Evolutionary conservation across 441 rosid genomes (phyloP).

Genomic region (Euphorbia schlechtendalii): DNA sequence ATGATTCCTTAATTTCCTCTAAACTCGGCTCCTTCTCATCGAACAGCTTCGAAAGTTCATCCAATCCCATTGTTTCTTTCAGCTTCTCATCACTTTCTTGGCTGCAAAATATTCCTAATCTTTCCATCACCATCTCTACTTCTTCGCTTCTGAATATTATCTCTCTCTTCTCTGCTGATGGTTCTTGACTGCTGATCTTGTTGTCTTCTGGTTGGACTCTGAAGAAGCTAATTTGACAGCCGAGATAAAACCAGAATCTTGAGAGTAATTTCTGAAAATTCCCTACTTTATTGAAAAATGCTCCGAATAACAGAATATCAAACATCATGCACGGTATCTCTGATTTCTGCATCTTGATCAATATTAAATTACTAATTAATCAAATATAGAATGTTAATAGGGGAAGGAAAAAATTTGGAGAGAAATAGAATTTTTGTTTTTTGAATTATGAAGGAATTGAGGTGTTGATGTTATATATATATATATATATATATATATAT

Average conservation of each 20-base stretch:
- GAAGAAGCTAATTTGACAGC: conserved; percentile 13
- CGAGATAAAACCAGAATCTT: conserved; percentile 24
- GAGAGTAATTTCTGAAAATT: conserved; percentile 17
- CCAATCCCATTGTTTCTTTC: conserved; percentile 22
- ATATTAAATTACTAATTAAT: background rate
- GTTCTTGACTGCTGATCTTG: conserved; percentile 8
- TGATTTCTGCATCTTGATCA: conserved; percentile 18
- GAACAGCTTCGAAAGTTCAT: conserved; percentile 38
- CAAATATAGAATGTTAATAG: conserved; percentile 6
- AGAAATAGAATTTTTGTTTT: background rate
- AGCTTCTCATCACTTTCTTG: conserved; percentile 28
- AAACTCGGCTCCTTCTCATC: conserved; percentile 50
- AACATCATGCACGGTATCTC: conserved; percentile 11
- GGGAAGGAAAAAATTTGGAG: background rate
- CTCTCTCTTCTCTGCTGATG: background rate
- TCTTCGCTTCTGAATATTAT: conserved; percentile 29
- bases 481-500: conserved; percentile 7
- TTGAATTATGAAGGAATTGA: background rate
- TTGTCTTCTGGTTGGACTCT: conserved; percentile 17
- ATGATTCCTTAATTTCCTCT: conserved; percentile 51
- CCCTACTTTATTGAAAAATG: conserved; percentile 1
- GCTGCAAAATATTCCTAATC: conserved; percentile 36
- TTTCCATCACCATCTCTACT: conserved; percentile 49
- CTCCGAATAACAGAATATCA: conserved; percentile 10
- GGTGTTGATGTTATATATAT: too few relatives aligned